Evolutionary conservation across 2,329 filamentous ascomycete species (phyloP).

Genomic region (Cercospora sojina): DNA sequence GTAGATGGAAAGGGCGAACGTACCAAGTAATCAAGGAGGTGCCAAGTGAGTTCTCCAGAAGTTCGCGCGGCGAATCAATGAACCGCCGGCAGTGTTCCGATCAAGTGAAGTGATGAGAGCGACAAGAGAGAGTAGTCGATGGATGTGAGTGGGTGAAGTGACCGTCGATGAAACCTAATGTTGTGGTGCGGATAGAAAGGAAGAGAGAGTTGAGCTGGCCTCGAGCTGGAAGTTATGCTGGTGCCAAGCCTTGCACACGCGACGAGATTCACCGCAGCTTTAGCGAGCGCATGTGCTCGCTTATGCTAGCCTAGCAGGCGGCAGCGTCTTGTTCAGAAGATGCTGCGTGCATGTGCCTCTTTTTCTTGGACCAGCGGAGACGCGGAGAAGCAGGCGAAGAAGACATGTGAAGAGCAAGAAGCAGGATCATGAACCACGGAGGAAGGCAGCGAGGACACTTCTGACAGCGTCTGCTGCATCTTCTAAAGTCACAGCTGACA

Average conservation of each 20-base stretch:
- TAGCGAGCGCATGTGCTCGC: neutral
- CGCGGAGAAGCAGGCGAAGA: neutral
- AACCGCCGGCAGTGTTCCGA: neutral
- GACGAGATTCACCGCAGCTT: neutral
- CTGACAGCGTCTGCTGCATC: too few species aligned
- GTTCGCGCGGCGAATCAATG: neutral
- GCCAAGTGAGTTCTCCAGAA: neutral
- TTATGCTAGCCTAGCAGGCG: neutral
- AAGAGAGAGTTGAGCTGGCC: neutral
- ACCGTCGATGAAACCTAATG: neutral
- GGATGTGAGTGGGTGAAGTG: neutral
- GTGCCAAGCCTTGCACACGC: neutral
- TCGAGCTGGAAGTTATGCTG: neutral
- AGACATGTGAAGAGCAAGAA: too few species aligned
- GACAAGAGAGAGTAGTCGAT: neutral
- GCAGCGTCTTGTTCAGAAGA: neutral
- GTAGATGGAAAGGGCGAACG: neutral
- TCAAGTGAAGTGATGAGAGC: neutral
- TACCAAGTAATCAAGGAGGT: neutral
- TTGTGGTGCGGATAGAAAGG: neutral
- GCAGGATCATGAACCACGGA: too few species aligned
- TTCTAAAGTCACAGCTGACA: too few species aligned
- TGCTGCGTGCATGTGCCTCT: neutral
- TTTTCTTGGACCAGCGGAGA: neutral
- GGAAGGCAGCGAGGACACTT: too few species aligned